Conservation (phyloP, 2,329 filamentous ascomycete species). For the Fusarium newnesense region DNA sequence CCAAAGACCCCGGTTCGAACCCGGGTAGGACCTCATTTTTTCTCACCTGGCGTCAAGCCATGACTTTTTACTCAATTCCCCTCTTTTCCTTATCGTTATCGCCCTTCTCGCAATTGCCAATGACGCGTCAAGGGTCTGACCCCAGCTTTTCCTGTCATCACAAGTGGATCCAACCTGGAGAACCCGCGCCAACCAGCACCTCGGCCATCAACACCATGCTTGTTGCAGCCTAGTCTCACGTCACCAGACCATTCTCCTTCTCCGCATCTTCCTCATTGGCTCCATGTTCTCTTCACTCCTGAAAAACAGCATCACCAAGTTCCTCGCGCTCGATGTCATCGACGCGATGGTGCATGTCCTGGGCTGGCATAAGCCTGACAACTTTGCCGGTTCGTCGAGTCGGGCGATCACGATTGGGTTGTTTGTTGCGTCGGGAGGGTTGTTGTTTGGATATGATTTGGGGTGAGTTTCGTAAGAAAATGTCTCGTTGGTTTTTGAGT, state of each 20-base stretch:
- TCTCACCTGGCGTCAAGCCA: too few relatives aligned
- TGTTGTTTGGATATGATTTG: conserved; percentile 77
- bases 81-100: neutral
- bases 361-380: conserved; percentile 79
- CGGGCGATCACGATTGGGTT: conserved; percentile 77
- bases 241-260: neutral
- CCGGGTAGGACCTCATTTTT: conserved; percentile 28
- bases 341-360: conserved; percentile 71
- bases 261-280: neutral
- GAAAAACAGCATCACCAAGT: neutral
- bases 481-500: conserved; percentile 7
- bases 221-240: neutral
- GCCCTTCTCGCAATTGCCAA: neutral
- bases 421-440: conserved; percentile 75
- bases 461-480: conserved; percentile 60
- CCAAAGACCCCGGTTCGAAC: conserved; percentile 30
- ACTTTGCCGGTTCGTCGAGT: conserved; percentile 77
- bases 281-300: neutral
- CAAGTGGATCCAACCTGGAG: neutral
- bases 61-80: neutral
- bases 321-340: neutral
- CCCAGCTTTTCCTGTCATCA: neutral
- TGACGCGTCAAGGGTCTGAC: neutral
- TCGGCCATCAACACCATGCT: neutral
- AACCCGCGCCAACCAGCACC: neutral